Conservation (phyloP, 176 grass and related monocot species). For the Aegilops tauschii region DNA sequence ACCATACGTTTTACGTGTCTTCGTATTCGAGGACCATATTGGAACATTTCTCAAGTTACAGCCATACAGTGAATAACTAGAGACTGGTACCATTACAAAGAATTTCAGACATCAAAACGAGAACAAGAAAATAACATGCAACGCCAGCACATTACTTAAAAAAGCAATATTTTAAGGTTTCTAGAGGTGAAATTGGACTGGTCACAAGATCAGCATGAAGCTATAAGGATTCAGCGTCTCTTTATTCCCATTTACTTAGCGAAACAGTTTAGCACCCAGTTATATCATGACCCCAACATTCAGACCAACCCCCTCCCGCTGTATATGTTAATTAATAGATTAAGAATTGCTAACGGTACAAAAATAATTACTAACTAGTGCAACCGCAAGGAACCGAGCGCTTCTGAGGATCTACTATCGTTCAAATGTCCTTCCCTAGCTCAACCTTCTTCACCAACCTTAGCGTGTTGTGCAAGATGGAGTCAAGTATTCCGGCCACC, state of each 20-base stretch:
- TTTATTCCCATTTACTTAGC: constrained; percentile 17
- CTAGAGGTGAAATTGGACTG: not conserved
- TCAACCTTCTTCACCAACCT: constrained; percentile 90
- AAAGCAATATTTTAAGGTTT: not conserved
- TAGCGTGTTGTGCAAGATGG: constrained; percentile 89
- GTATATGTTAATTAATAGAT: constrained; percentile 13
- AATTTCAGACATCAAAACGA: not conserved
- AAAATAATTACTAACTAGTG: constrained; percentile 51
- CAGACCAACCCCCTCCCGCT: not conserved
- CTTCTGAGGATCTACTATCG: not conserved
- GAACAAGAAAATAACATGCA: not conserved
- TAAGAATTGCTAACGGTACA: constrained; percentile 30
- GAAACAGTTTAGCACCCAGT: constrained; percentile 7
- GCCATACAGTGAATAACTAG: too few relatives aligned
- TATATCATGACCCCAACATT: constrained; percentile 5
- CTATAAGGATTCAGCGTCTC: constrained; percentile 15
- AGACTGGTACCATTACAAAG: too few relatives aligned
- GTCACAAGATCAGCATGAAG: not conserved
- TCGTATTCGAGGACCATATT: too few relatives aligned
- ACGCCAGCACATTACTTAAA: not conserved
- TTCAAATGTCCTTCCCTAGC: constrained; percentile 82
- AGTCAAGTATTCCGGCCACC: constrained; percentile 98
- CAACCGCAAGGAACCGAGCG: constrained; percentile 12
- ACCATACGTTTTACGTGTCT: too few relatives aligned
- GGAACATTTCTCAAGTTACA: too few relatives aligned